These are phyloP conservation scores for Ramalina intermedia DNA, from an alignment of 495 filamentous ascomycete species.

Conservation along the genomic window DNA sequence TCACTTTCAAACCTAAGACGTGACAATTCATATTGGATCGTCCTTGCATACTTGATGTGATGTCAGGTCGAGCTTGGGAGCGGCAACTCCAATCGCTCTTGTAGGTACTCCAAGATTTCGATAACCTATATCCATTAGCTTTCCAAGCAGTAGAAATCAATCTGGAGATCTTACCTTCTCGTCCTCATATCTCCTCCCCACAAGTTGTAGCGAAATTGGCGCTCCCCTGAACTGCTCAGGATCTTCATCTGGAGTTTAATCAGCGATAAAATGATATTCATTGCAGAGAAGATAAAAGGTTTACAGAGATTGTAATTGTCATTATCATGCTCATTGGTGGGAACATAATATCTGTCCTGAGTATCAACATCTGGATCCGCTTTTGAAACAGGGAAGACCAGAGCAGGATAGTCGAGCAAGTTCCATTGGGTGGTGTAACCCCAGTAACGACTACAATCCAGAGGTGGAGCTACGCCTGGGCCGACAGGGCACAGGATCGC, in stretches of 20 bases:
- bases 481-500: constrained; percentile 47
- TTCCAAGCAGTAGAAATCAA: background rate
- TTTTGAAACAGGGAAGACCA: constrained; percentile 37
- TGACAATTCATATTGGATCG: too few species aligned
- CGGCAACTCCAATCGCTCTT: background rate
- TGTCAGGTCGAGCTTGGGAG: background rate
- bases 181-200: constrained; percentile 4
- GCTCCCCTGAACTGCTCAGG: constrained; percentile 1
- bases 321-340: constrained; percentile 26
- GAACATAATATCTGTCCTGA: constrained; percentile 22
- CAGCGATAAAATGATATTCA: background rate
- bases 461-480: constrained; percentile 38
- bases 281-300: constrained; percentile 3
- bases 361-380: constrained; percentile 26
- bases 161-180: background rate
- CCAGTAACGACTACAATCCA: constrained; percentile 42
- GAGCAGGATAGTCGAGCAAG: constrained; percentile 46
- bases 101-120: constrained; percentile 1
- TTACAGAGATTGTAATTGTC: constrained; percentile 33
- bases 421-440: constrained; percentile 57
- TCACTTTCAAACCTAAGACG: too few species aligned
- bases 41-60: too few species aligned
- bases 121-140: background rate
- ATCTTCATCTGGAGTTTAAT: background rate
- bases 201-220: constrained; percentile 3